Evolutionary conservation across 2,329 filamentous ascomycete species (phyloP).

Genomic region (Dryadomyces quercivorus): DNA sequence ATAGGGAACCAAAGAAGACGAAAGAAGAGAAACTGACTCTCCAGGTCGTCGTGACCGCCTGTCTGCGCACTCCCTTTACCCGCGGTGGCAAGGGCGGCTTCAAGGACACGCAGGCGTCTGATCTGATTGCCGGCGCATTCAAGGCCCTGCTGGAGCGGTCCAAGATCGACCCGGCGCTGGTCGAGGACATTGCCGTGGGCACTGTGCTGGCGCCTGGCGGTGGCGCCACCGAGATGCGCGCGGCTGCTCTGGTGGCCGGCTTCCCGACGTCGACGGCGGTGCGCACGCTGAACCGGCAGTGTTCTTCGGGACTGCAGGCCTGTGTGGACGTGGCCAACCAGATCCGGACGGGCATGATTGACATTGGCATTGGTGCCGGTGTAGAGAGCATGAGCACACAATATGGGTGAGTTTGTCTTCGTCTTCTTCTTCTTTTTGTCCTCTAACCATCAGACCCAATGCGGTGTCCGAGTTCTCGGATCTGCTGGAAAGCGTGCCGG

Average conservation of each 20-base stretch:
- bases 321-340: conserved; percentile 91
- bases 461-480: conserved; percentile 92
- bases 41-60: conserved; percentile 79
- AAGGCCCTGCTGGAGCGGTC: conserved; percentile 73
- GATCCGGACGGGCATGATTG: conserved; percentile 85
- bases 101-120: conserved; percentile 83
- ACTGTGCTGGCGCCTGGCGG: conserved; percentile 85
- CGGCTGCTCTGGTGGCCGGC: conserved; percentile 78
- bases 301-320: conserved; percentile 84
- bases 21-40: not conserved
- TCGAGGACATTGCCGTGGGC: conserved; percentile 89
- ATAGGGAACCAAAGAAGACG: too few species aligned
- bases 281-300: conserved; percentile 84
- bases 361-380: conserved; percentile 84
- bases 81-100: conserved; percentile 88
- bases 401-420: conserved; percentile 55
- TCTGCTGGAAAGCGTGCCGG: conserved; percentile 65
- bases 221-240: conserved; percentile 93
- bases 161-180: conserved; percentile 72
- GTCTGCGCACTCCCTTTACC: conserved; percentile 82
- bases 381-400: conserved; percentile 93
- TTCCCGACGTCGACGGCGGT: conserved; percentile 81
- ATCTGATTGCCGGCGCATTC: conserved; percentile 76
- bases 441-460: conserved; percentile 40
- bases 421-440: not conserved